phyloP scores from a whole-genome alignment of 768 basidiomycete genomes.

The Cyclocybe cylindracea region DNA sequence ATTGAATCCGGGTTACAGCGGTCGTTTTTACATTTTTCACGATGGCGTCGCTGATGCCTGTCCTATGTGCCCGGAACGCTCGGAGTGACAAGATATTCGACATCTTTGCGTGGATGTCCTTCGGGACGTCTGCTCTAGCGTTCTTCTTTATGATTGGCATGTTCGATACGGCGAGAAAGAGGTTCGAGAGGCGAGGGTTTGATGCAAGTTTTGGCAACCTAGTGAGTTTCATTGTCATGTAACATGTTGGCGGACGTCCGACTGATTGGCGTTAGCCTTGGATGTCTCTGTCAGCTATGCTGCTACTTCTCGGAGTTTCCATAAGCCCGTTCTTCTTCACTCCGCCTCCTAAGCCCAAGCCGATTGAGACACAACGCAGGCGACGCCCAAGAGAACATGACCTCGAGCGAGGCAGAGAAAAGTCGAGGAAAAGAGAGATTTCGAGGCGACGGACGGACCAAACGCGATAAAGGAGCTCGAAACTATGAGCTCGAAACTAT shows the following conservation, averaged over 20 bases:
- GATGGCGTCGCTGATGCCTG: slow-evolving; percentile 29
- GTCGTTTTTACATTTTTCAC: slow-evolving; percentile 30
- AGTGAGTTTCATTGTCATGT: slow-evolving; percentile 23
- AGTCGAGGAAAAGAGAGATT: too few species aligned
- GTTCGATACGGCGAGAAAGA: slow-evolving; percentile 30
- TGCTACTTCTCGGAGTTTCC: slow-evolving; percentile 26
- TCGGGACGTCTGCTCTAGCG: slow-evolving; percentile 28
- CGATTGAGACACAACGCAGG: neutral
- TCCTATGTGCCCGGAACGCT: slow-evolving; percentile 19
- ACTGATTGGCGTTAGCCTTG: slow-evolving; percentile 25
- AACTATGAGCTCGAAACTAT: too few species aligned
- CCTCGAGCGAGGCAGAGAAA: neutral
- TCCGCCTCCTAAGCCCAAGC: slow-evolving; percentile 8
- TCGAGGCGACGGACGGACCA: too few species aligned
- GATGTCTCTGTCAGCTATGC: slow-evolving; percentile 34
- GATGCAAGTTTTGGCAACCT: slow-evolving; percentile 35
- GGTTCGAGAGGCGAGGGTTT: slow-evolving; percentile 33
- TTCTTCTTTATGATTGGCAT: slow-evolving; percentile 41
- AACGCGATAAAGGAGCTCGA: too few species aligned
- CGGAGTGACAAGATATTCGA: slow-evolving; percentile 28
- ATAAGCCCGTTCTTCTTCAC: slow-evolving; percentile 19
- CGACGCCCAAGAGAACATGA: neutral
- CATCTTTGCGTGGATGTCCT: slow-evolving; percentile 27
- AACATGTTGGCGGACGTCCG: neutral
- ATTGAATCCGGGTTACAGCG: slow-evolving; percentile 16